Conservation (phyloP, 2,329 filamentous ascomycete genomes). For the Penicillium thymicola region DNA sequence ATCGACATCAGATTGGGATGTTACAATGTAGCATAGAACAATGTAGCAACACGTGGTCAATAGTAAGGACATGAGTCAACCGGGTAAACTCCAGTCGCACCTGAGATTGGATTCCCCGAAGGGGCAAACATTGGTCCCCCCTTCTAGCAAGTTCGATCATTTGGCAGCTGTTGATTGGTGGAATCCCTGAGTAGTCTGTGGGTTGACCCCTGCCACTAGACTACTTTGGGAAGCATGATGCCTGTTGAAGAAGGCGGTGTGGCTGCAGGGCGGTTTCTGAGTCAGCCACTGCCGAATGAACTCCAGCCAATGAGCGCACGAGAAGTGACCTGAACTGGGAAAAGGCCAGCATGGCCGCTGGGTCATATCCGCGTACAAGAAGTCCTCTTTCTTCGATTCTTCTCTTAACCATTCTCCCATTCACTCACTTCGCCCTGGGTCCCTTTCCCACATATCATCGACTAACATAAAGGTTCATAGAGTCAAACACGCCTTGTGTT, state of each 20-base stretch:
- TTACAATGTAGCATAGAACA: background rate
- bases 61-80: constrained; percentile 7
- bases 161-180: constrained; percentile 19
- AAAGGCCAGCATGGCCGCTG: constrained; percentile 47
- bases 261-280: constrained; percentile 19
- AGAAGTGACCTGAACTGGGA: constrained; percentile 42
- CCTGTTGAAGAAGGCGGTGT: constrained; percentile 21
- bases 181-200: background rate
- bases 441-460: constrained; percentile 12
- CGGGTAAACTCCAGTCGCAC: background rate
- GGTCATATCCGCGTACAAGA: constrained; percentile 35
- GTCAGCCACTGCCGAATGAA: constrained; percentile 19
- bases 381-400: constrained; percentile 20
- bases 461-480: constrained; percentile 17
- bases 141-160: constrained; percentile 36
- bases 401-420: constrained; percentile 19
- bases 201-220: constrained; percentile 2
- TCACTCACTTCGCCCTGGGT: constrained; percentile 20
- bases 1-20: background rate
- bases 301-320: constrained; percentile 34
- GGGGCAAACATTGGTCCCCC: constrained; percentile 9
- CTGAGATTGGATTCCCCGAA: background rate
- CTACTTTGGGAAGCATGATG: background rate
- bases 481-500: constrained; percentile 17
- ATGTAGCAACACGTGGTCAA: background rate